These are phyloP conservation scores for Amaranthus hypochondriacus DNA, from an alignment of 148 eudicot genomes.

Conservation along the genomic window DNA sequence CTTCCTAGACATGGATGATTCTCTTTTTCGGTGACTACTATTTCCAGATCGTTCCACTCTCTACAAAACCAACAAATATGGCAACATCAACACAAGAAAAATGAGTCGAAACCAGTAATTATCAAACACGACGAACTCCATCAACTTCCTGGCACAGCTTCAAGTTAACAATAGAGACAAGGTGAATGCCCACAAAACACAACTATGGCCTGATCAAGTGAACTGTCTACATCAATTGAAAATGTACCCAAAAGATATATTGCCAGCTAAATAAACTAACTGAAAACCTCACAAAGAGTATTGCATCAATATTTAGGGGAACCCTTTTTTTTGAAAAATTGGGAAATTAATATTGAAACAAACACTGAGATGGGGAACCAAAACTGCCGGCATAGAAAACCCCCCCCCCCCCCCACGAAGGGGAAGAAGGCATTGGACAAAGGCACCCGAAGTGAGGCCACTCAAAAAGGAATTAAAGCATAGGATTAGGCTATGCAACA, in stretches of 20 bases:
- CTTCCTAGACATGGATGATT: conserved; percentile 48
- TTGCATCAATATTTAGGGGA: neutral
- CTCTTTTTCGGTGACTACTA: conserved; percentile 46
- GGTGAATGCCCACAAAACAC: neutral
- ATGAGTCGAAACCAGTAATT: conserved; percentile 1
- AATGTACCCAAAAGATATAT: neutral
- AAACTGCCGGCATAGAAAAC: too few species aligned
- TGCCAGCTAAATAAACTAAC: conserved; percentile 5
- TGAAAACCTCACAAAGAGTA: neutral
- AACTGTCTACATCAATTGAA: neutral
- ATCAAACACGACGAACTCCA: neutral
- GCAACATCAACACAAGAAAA: neutral
- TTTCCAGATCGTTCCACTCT: conserved; percentile 63
- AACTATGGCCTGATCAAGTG: neutral
- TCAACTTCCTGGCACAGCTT: neutral
- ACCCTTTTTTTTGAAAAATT: too few species aligned
- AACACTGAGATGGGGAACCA: too few species aligned
- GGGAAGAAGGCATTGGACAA: too few species aligned
- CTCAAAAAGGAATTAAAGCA: too few species aligned
- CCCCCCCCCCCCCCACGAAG: too few species aligned
- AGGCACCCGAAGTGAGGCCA: too few species aligned
- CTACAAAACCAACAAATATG: conserved; percentile 30
- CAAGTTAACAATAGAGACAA: neutral
- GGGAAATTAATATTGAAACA: too few species aligned
- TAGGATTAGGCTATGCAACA: too few species aligned